These are phyloP conservation scores for Cladosporium phlei DNA, from an alignment of 2,329 filamentous ascomycete species.

Conservation along the genomic window DNA sequence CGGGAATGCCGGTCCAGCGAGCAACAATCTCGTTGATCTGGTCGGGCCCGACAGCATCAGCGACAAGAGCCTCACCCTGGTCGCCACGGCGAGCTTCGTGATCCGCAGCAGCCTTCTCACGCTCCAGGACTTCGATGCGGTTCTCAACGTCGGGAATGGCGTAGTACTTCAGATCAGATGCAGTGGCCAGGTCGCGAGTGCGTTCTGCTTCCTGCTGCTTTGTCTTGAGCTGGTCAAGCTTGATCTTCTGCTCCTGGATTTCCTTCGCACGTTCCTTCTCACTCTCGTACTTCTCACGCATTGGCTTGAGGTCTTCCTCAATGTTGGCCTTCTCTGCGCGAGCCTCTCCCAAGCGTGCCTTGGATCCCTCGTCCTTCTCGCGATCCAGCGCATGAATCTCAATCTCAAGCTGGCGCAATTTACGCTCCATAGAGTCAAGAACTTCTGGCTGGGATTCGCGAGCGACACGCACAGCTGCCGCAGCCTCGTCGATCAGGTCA, in stretches of 20 bases:
- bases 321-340: conserved; percentile 91
- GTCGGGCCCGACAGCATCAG: conserved; percentile 89
- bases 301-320: conserved; percentile 82
- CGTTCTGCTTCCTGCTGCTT: conserved; percentile 93
- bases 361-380: conserved; percentile 91
- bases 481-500: conserved; percentile 92
- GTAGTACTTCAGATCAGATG: conserved; percentile 93
- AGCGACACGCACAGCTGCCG: conserved; percentile 90
- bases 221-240: conserved; percentile 84
- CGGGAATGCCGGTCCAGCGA: conserved; percentile 96
- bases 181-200: conserved; percentile 74
- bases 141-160: conserved; percentile 88
- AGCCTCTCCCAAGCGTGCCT: conserved; percentile 73
- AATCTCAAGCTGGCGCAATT: conserved; percentile 85
- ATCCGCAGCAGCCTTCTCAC: conserved; percentile 74
- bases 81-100: conserved; percentile 58
- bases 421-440: conserved; percentile 89
- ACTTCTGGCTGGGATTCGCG: conserved; percentile 95
- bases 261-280: conserved; percentile 88
- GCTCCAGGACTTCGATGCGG: conserved; percentile 75
- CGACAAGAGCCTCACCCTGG: conserved; percentile 67
- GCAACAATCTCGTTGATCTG: conserved; percentile 99
- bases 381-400: conserved; percentile 93
- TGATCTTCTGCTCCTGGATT: conserved; percentile 90
- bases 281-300: conserved; percentile 91